phyloP scores from a whole-genome alignment of 106 monocot species.

The Apostasia ramifera region DNA sequence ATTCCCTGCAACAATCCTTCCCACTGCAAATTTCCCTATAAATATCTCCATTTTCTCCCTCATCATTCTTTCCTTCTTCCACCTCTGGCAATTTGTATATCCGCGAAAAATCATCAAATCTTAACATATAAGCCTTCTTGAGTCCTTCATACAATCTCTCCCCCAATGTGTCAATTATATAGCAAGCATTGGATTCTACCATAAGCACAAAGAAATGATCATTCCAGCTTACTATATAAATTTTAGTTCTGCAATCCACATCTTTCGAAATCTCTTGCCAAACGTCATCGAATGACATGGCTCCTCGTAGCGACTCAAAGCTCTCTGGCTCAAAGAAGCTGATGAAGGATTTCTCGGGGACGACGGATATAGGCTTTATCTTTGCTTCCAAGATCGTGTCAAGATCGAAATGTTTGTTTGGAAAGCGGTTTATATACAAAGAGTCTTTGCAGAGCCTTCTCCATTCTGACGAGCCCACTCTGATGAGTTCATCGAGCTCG shows the following conservation, averaged over 20 bases:
- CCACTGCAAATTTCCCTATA: constrained; percentile 23
- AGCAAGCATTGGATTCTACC: constrained; percentile 27
- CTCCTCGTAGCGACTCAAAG: constrained; percentile 34
- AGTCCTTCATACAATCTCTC: constrained; percentile 51
- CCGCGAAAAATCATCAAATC: constrained; percentile 23
- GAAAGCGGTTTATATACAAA: constrained; percentile 23
- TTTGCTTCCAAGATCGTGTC: constrained; percentile 40
- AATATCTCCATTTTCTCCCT: not conserved
- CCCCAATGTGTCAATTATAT: constrained; percentile 53
- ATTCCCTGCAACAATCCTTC: constrained; percentile 56
- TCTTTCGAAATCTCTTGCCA: constrained; percentile 31
- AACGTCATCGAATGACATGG: constrained; percentile 53
- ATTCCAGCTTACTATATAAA: constrained; percentile 65
- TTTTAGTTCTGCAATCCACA: not conserved
- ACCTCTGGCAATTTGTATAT: constrained; percentile 14
- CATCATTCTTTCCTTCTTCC: not conserved
- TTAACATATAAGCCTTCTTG: constrained; percentile 37
- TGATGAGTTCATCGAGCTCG: constrained; percentile 36
- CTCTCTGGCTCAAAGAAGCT: constrained; percentile 60
- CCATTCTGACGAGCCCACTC: constrained; percentile 56
- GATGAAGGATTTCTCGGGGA: constrained; percentile 34
- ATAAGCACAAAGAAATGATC: constrained; percentile 62
- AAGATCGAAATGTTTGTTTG: constrained; percentile 61
- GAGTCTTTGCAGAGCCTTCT: constrained; percentile 24
- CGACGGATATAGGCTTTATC: constrained; percentile 20